These are phyloP conservation scores for Diaporthe citri DNA, from an alignment of 2,329 filamentous ascomycete species.

Conservation along the genomic window DNA sequence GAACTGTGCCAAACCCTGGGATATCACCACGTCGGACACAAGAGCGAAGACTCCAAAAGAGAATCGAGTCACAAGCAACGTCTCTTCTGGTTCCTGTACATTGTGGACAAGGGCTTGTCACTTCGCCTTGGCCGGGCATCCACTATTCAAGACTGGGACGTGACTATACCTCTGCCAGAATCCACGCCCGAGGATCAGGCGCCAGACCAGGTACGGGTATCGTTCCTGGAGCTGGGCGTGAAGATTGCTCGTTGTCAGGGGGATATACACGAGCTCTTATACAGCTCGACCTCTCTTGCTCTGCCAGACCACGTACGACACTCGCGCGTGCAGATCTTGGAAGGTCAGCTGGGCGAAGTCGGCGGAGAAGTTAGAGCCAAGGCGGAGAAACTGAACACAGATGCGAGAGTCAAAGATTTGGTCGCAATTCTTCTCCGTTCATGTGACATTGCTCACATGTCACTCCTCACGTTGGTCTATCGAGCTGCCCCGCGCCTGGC, in stretches of 20 bases:
- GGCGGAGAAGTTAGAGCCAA: neutral
- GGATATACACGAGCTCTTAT: neutral
- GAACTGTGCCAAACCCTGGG: neutral
- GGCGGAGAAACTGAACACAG: neutral
- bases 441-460: neutral
- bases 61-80: neutral
- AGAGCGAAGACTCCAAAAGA: neutral
- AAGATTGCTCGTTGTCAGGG: conserved; percentile 3
- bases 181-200: neutral
- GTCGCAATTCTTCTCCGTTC: neutral
- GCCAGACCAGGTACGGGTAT: neutral
- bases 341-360: neutral
- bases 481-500: neutral
- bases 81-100: neutral
- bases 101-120: conserved; percentile 7
- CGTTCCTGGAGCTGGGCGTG: neutral
- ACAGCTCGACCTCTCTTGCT: neutral
- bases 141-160: conserved; percentile 11
- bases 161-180: neutral
- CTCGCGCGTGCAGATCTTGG: neutral
- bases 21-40: neutral
- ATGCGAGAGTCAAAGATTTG: neutral
- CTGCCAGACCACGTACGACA: neutral
- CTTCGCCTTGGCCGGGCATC: neutral
- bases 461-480: neutral